Evolutionary conservation across 2,329 filamentous ascomycete genomes (phyloP).

Genomic region (Calonectria montana): DNA sequence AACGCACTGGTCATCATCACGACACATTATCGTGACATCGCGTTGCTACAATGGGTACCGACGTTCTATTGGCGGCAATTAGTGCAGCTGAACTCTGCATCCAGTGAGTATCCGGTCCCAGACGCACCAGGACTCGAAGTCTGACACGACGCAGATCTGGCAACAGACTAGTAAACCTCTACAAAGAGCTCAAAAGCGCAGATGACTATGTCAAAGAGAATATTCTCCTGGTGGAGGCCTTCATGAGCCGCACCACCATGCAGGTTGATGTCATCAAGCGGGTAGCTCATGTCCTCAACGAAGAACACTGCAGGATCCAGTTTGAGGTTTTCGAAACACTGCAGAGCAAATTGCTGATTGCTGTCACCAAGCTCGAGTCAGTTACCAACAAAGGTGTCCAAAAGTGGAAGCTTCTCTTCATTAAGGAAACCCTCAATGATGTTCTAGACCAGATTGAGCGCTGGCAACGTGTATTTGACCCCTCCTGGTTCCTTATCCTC

Average conservation of each 20-base stretch:
- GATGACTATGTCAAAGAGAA: constrained; percentile 12
- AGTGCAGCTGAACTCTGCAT: not conserved
- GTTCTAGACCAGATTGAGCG: constrained; percentile 34
- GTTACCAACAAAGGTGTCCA: not conserved
- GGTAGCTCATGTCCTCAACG: not conserved
- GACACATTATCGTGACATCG: not conserved
- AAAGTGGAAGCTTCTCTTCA: constrained; percentile 24
- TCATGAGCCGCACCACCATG: constrained; percentile 4
- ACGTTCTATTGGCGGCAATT: not conserved
- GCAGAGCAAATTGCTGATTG: constrained; percentile 1
- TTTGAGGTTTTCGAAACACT: constrained; percentile 22
- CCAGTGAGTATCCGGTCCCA: not conserved
- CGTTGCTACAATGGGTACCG: not conserved
- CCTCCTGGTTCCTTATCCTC: constrained; percentile 38
- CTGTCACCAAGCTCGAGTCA: not conserved
- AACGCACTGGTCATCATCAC: not conserved
- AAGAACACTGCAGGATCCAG: constrained; percentile 20
- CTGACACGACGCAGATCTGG: not conserved
- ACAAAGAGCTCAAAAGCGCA: constrained; percentile 9
- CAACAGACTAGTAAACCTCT: not conserved
- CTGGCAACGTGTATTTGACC: constrained; percentile 37
- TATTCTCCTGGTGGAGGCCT: constrained; percentile 5
- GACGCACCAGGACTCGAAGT: too few relatives aligned
- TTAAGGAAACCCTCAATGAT: constrained; percentile 31
- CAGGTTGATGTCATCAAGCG: constrained; percentile 20